Evolutionary conservation across 768 basidiomycete species (phyloP).

Genomic region (Mycena leptocephala): DNA sequence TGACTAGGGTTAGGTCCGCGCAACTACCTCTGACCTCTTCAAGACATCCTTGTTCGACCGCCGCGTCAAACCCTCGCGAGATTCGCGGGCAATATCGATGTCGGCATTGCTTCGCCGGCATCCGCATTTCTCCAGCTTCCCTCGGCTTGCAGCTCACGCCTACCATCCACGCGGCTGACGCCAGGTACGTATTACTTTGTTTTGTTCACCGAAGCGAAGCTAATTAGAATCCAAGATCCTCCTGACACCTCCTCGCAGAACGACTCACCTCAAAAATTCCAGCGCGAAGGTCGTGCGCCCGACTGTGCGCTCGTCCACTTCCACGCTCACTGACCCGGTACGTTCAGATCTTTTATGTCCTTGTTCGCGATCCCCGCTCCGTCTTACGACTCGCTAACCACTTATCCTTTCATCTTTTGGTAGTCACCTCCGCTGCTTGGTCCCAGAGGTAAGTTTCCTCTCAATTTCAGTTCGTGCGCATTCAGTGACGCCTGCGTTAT

Average conservation of each 20-base stretch:
- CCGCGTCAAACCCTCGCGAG: neutral
- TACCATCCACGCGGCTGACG: neutral
- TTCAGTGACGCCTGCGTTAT: neutral
- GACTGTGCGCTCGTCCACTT: neutral
- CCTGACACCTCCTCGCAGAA: conserved; percentile 4
- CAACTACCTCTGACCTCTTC: neutral
- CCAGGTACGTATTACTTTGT: too few relatives aligned
- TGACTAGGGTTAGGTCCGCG: too few relatives aligned
- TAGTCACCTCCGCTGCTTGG: conserved; percentile 1
- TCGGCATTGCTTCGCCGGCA: neutral
- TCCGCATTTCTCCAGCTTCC: neutral
- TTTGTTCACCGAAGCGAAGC: neutral
- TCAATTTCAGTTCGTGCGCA: neutral
- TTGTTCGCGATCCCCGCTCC: neutral
- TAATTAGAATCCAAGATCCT: conserved; percentile 3
- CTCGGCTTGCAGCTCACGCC: neutral
- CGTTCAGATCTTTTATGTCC: conserved; percentile 2
- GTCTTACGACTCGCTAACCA: conserved; percentile 2
- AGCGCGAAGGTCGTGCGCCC: neutral
- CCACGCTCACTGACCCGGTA: neutral
- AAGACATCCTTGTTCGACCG: conserved; percentile 2
- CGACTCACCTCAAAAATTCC: neutral
- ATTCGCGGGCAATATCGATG: neutral
- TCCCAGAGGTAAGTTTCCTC: conserved; percentile 1
- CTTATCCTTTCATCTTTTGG: conserved; percentile 4